These are phyloP conservation scores for Yueomyces sinensis DNA, from an alignment of 805 yeast species.

Conservation along the genomic window DNA sequence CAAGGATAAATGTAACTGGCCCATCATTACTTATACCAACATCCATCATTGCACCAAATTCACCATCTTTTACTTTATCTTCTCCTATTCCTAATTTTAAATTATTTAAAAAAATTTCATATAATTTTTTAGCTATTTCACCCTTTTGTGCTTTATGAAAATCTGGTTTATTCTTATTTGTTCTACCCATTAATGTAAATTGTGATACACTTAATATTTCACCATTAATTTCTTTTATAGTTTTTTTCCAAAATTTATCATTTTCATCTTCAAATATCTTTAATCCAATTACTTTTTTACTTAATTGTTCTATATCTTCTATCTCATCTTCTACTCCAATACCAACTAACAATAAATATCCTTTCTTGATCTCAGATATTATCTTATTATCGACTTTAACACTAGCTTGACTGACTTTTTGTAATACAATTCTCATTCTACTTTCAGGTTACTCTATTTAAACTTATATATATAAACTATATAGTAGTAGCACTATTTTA, in stretches of 20 bases:
- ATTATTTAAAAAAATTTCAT: slow-evolving; percentile 35
- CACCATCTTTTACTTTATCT: slow-evolving; percentile 69
- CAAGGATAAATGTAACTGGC: slow-evolving; percentile 79
- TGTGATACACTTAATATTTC: slow-evolving; percentile 82
- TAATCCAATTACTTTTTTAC: slow-evolving; percentile 51
- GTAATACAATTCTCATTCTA: slow-evolving; percentile 85
- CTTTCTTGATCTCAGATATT: slow-evolving; percentile 64
- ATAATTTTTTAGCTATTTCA: slow-evolving; percentile 29
- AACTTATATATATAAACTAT: too few relatives aligned
- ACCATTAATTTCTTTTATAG: slow-evolving; percentile 50
- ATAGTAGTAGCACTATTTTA: too few relatives aligned
- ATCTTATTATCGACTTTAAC: slow-evolving; percentile 67
- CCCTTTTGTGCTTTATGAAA: slow-evolving; percentile 90
- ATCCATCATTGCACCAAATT: slow-evolving; percentile 97
- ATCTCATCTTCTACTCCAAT: slow-evolving; percentile 64
- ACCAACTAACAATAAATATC: slow-evolving; percentile 75
- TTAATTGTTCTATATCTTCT: slow-evolving; percentile 58
- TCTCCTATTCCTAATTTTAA: slow-evolving; percentile 42
- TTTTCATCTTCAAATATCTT: slow-evolving; percentile 65
- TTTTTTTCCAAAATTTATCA: slow-evolving; percentile 66
- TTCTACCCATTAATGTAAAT: slow-evolving; percentile 75
- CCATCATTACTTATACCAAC: slow-evolving; percentile 83
- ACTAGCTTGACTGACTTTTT: slow-evolving; percentile 77
- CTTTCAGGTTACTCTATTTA: too few relatives aligned
- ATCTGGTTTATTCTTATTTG: slow-evolving; percentile 91